Conservation (phyloP, 371 early-diverging fungal species). For the Mucor lusitanicus region DNA sequence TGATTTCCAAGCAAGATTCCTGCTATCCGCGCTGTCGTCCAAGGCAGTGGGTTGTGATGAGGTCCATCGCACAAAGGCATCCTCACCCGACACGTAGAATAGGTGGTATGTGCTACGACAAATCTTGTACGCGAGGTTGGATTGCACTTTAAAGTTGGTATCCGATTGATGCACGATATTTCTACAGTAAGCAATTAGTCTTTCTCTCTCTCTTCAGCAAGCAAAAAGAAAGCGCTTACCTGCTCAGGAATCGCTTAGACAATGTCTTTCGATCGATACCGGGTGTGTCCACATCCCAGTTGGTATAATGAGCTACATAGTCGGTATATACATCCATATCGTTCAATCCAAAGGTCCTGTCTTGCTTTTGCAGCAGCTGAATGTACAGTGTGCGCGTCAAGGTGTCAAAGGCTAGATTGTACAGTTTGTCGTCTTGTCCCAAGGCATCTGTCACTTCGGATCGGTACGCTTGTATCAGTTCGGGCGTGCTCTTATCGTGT, state of each 20-base stretch:
- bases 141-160: neutral
- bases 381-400: constrained; percentile 63
- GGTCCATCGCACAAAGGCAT: constrained; percentile 18
- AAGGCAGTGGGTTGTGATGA: neutral
- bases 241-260: constrained; percentile 57
- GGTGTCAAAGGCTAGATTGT: constrained; percentile 71
- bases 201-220: no score
- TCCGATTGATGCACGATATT: neutral
- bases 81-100: constrained; percentile 38
- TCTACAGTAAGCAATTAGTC: neutral
- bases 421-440: constrained; percentile 74
- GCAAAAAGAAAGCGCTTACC: constrained; percentile 28
- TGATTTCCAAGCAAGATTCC: constrained; percentile 6
- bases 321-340: constrained; percentile 79
- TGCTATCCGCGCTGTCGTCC: neutral
- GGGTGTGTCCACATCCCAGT: constrained; percentile 62
- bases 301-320: constrained; percentile 83
- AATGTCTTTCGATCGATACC: constrained; percentile 48
- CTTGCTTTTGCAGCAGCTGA: constrained; percentile 73
- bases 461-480: constrained; percentile 54
- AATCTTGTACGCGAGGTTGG: constrained; percentile 84
- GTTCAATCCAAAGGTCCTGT: constrained; percentile 35
- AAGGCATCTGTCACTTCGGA: constrained; percentile 36
- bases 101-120: constrained; percentile 57
- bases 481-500: constrained; percentile 21